phyloP scores from a whole-genome alignment of 225 moss, liverwort and hornwort genomes.

The Asterella californica region DNA sequence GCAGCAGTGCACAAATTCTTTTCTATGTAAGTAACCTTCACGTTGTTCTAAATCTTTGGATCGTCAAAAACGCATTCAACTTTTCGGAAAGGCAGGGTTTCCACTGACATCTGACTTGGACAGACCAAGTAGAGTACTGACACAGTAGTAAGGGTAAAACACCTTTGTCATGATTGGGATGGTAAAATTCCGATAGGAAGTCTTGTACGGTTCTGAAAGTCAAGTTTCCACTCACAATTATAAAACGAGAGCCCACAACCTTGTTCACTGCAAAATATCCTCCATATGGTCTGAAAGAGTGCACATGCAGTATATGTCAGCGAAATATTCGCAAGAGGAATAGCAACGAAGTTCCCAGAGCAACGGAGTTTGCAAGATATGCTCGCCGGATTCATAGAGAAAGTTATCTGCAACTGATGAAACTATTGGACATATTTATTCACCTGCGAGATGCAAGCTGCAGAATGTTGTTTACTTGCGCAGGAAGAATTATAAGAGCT shows the following conservation, averaged over 20 bases:
- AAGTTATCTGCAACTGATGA: not conserved
- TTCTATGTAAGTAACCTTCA: not conserved
- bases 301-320: not conserved
- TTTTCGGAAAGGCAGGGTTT: not conserved
- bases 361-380: not conserved
- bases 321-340: not conserved
- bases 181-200: constrained; percentile 92
- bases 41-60: not conserved
- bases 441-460: constrained; percentile 84
- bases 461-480: constrained; percentile 83
- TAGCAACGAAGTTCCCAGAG: not conserved
- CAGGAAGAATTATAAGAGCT: constrained; percentile 77
- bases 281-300: constrained; percentile 77
- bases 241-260: constrained; percentile 90
- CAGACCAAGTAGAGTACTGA: not conserved
- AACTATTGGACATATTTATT: not conserved
- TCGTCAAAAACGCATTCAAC: not conserved
- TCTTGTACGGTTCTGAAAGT: constrained; percentile 78
- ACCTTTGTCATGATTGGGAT: constrained; percentile 87
- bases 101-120: too few species aligned
- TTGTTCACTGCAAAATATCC: constrained; percentile 86
- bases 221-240: constrained; percentile 89
- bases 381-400: not conserved
- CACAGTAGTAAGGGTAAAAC: not conserved
- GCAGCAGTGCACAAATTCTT: not conserved